Percentiles rank a stretch among this genome's conserved stretches.
Conservation (phyloP, 1,284 basidiomycete species). For the Sanghuangporus sanghuang region DNA sequence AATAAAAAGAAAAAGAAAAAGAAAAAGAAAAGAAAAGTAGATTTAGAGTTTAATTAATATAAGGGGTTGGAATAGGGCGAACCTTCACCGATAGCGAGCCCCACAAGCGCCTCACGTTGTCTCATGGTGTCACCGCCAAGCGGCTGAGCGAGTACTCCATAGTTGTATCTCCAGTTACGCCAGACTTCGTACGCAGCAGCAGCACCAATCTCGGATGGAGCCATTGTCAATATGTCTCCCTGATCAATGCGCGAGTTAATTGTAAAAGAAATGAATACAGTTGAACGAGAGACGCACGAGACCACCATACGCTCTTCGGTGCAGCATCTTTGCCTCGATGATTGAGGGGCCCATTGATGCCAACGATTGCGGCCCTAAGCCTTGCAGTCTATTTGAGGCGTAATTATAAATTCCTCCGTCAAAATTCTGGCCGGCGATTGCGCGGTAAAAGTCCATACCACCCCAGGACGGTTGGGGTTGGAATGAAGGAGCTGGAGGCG, state of each 20-base stretch:
- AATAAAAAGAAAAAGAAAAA: background rate
- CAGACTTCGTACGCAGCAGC: conserved; percentile 23
- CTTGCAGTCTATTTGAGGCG: conserved; percentile 22
- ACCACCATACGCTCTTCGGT: conserved; percentile 25
- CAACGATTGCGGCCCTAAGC: conserved; percentile 15
- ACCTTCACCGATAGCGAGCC: conserved; percentile 24
- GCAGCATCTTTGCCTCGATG: conserved; percentile 22
- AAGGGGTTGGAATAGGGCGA: background rate
- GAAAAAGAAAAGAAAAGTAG: background rate
- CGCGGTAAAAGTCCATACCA: conserved; percentile 24
- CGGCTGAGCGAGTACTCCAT: conserved; percentile 20
- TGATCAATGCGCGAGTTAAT: background rate
- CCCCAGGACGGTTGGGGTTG: conserved; percentile 26
- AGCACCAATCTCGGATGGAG: conserved; percentile 21
- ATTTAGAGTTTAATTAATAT: background rate
- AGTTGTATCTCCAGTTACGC: conserved; percentile 21
- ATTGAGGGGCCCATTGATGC: conserved; percentile 2
- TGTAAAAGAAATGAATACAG: background rate
- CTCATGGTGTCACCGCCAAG: conserved; percentile 21
- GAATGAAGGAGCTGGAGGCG: conserved; percentile 24
- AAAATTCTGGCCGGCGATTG: conserved; percentile 18
- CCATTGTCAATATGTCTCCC: conserved; percentile 15
- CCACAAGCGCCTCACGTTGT: conserved; percentile 23
- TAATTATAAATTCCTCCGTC: conserved; percentile 21
- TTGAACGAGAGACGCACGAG: conserved; percentile 18